Conservation (phyloP, 2,329 filamentous ascomycete species). For the Xylariaceae sp. region DNA sequence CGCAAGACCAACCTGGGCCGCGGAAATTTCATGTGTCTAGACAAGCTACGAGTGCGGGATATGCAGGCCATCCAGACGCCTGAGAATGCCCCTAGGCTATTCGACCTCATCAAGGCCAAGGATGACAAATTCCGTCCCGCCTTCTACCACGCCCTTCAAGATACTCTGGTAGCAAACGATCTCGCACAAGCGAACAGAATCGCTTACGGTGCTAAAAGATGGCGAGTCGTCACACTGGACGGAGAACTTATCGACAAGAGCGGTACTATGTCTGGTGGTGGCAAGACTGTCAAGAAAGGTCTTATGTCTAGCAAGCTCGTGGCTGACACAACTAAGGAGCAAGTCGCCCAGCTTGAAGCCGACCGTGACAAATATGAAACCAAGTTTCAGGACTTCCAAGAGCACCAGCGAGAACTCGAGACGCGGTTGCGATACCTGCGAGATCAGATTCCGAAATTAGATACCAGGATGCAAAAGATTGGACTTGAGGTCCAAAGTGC, state of each 20-base stretch:
- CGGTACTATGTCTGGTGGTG: conserved; percentile 97
- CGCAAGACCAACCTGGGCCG: conserved; percentile 95
- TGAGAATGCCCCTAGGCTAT: conserved; percentile 85
- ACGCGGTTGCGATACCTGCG: conserved; percentile 66
- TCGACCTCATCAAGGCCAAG: conserved; percentile 87
- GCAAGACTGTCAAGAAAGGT: conserved; percentile 82
- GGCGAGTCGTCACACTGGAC: conserved; percentile 93
- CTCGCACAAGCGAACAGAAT: conserved; percentile 96
- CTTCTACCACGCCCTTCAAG: conserved; percentile 92
- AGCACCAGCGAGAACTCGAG: conserved; percentile 78
- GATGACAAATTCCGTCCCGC: conserved; percentile 82
- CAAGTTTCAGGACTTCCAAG: conserved; percentile 78
- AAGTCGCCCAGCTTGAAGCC: conserved; percentile 79
- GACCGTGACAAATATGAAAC: conserved; percentile 83
- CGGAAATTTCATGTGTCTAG: conserved; percentile 94
- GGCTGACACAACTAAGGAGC: conserved; percentile 81
- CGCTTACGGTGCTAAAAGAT: conserved; percentile 87
- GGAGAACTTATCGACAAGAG: conserved; percentile 97
- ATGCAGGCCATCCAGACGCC: conserved; percentile 79
- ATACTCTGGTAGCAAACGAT: conserved; percentile 89
- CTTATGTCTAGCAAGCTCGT: conserved; percentile 95
- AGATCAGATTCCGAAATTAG: conserved; percentile 75
- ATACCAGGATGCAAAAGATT: conserved; percentile 90
- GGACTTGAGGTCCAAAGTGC: conserved; percentile 83
- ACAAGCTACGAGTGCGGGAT: conserved; percentile 77